Evolutionary conservation across 345 rosid genomes (phyloP).

Genomic region (Limnanthes douglasii): DNA sequence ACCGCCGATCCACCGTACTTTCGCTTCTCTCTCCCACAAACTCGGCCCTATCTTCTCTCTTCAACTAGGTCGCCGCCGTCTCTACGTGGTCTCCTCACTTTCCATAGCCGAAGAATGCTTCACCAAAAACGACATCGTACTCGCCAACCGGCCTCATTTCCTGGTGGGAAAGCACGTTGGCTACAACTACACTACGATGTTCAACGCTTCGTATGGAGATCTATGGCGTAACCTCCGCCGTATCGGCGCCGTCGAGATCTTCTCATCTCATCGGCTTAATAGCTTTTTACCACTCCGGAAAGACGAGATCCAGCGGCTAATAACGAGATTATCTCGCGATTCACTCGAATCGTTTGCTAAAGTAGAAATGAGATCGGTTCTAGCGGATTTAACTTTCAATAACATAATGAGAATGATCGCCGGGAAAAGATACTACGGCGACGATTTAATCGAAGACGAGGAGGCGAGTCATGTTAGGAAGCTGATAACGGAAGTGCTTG

Average conservation of each 20-base stretch:
- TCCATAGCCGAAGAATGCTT: constrained; percentile 27
- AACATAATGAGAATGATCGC: constrained; percentile 23
- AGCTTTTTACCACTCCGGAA: constrained; percentile 12
- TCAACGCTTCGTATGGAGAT: constrained; percentile 30
- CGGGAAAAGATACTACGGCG: constrained; percentile 30
- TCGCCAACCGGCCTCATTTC: constrained; percentile 27
- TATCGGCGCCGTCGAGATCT: constrained; percentile 24
- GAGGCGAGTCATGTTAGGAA: constrained; percentile 16
- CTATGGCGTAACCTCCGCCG: constrained; percentile 62
- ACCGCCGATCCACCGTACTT: constrained; percentile 11
- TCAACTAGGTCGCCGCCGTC: constrained; percentile 15
- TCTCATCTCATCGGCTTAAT: constrained; percentile 35
- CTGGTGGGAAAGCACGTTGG: constrained; percentile 17
- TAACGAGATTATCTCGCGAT: constrained; percentile 16
- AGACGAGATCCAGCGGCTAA: constrained; percentile 28
- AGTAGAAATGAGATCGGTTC: constrained; percentile 17
- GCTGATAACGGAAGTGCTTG: constrained; percentile 1
- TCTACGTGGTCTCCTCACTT: constrained; percentile 16
- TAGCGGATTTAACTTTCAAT: constrained; percentile 14
- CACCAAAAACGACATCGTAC: constrained; percentile 21
- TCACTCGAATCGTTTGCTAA: constrained; percentile 3
- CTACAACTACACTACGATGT: constrained; percentile 24
- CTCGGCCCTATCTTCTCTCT: constrained; percentile 30
- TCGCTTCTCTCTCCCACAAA: constrained; percentile 12
- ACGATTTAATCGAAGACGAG: constrained; percentile 14